Conservation (phyloP, 169 alveolate genomes). For the Cryptosporidium andersoni region DNA sequence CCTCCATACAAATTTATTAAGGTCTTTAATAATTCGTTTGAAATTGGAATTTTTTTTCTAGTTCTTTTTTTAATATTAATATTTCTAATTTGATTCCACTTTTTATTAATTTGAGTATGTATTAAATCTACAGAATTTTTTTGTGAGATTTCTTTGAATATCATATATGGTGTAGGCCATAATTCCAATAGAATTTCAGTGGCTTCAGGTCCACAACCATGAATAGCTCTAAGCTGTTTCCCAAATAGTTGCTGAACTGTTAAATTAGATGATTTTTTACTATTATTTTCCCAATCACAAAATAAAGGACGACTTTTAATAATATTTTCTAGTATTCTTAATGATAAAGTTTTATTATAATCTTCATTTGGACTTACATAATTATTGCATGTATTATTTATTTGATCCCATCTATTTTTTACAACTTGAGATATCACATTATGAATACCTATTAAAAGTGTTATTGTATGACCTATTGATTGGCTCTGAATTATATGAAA, state of each 20-base stretch:
- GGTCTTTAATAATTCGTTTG: slow-evolving; percentile 20
- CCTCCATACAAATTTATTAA: background rate
- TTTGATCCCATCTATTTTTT: background rate
- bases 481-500: slow-evolving; percentile 76
- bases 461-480: slow-evolving; percentile 74
- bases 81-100: slow-evolving; percentile 4
- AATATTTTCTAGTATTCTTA: slow-evolving; percentile 21
- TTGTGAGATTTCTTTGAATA: slow-evolving; percentile 64
- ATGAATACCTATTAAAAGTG: slow-evolving; percentile 74
- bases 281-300: slow-evolving; percentile 80
- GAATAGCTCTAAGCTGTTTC: slow-evolving; percentile 79
- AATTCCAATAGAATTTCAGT: slow-evolving; percentile 78
- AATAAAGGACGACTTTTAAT: slow-evolving; percentile 70
- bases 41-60: slow-evolving; percentile 15
- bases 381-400: background rate
- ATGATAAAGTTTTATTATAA: slow-evolving; percentile 16
- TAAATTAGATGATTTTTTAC: slow-evolving; percentile 79
- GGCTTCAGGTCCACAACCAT: slow-evolving; percentile 81
- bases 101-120: slow-evolving; percentile 4
- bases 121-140: background rate
- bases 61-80: background rate
- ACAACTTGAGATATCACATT: slow-evolving; percentile 56
- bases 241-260: slow-evolving; percentile 83
- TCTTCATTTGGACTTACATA: slow-evolving; percentile 15
- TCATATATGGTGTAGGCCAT: slow-evolving; percentile 84